Evolutionary conservation across 768 basidiomycete genomes (phyloP), one percentile per base, ranked within the genome.

Genomic region (Termitomyces sp.): DNA sequence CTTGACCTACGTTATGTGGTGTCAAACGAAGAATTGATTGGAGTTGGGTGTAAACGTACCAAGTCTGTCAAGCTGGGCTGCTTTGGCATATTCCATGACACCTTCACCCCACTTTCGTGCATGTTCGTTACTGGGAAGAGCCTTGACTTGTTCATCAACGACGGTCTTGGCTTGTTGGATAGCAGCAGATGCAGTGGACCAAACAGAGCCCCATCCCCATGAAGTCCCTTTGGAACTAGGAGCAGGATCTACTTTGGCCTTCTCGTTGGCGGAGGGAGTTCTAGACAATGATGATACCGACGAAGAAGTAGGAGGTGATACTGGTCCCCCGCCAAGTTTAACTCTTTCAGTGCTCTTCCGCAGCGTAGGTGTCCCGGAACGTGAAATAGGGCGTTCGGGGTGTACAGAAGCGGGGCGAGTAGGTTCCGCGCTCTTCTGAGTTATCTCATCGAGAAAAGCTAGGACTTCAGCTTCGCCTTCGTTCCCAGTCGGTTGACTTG

Each of bases 361-460:
- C 41, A 90, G 70, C 4, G 74, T 82, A 3, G 88, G 88, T 3
- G 88, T 89, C 35, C 84, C 82, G 34, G 86, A 80, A 45, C 87
- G 81, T 51, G 85, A 85, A 51, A 74, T 62, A 14, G 81, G 81
- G 15, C 82, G 74, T 48, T 85, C 83, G 54, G 80, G 71, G 61
- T 81, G 77, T 28, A 76, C 66, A 24, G 79, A 71, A 15, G n/a
- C 49, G 24, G 81, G 64, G 26, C 87, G 83, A 19, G 85, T 82
- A 12, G 89, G 87, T 60, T 89, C 90, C 6, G 87, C 78, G 69
- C 86, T 88, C 72, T 93, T 95, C 81, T 91, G 90, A 0, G 90
- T 93, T 60, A 96, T 92, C 71, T 97, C 92, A 68, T 97, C 91
- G 41, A 97, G 82, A 75, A 95, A 96, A 15, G 93, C 93, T 26